Conservation (phyloP, 179 eudicot species). For the Carnegiea gigantea region DNA sequence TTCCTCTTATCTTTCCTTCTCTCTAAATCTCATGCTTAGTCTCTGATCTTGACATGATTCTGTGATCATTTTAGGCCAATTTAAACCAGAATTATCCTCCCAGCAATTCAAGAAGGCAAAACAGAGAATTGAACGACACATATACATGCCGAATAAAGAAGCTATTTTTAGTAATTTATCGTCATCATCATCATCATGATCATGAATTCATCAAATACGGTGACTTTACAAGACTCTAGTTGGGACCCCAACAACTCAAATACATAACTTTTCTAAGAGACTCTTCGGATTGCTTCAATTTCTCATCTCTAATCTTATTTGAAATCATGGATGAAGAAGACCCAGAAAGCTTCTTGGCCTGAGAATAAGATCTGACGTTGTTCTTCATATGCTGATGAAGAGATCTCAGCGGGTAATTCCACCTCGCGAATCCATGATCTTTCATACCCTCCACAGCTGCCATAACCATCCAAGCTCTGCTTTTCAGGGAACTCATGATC, state of each 20-base stretch:
- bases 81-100: too few species aligned
- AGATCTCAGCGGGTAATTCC: not conserved
- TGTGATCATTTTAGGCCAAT: too few species aligned
- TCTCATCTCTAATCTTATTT: not conserved
- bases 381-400: not conserved
- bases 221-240: not conserved
- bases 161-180: too few species aligned
- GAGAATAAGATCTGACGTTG: not conserved
- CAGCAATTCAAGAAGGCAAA: too few species aligned
- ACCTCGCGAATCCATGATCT: not conserved
- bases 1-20: too few species aligned
- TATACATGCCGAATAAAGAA: too few species aligned
- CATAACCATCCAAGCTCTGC: not conserved
- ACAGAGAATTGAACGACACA: too few species aligned
- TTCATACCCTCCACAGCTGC: not conserved
- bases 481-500: not conserved
- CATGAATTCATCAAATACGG: not conserved
- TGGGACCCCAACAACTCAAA: conserved; percentile 6
- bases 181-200: too few species aligned
- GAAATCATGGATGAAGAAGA: not conserved
- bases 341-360: not conserved
- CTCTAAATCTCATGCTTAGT: too few species aligned
- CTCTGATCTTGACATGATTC: too few species aligned
- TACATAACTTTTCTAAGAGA: not conserved
- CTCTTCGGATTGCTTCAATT: conserved; percentile 5